These are phyloP conservation scores for Wickerhamomyces strasburgensis DNA, from an alignment of 805 yeast genomes.

Conservation along the genomic window DNA sequence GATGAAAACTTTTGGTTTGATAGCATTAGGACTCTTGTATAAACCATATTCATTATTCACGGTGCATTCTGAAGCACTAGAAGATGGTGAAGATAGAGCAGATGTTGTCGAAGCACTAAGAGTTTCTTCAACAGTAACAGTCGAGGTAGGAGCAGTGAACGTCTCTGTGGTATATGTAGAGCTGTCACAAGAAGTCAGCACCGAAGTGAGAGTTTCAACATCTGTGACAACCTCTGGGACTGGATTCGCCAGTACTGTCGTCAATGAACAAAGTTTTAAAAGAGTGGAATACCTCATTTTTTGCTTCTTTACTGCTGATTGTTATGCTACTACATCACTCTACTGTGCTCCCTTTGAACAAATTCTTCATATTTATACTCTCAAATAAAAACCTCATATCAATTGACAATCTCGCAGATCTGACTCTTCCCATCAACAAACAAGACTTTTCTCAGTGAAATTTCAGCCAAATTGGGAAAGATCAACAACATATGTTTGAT, in stretches of 20 bases:
- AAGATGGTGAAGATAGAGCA: background rate
- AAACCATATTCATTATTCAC: conserved; percentile 8
- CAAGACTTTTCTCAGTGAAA: too few relatives aligned
- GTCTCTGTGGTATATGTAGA: conserved; percentile 7
- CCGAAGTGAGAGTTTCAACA: conserved; percentile 4
- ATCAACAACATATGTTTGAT: too few relatives aligned
- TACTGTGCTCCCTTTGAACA: too few relatives aligned
- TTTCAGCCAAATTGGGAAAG: too few relatives aligned
- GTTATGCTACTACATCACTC: too few relatives aligned
- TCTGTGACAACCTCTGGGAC: conserved; percentile 1
- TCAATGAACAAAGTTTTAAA: background rate
- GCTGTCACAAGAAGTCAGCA: conserved; percentile 9
- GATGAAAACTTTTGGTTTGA: conserved; percentile 12
- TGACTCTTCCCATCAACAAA: too few relatives aligned
- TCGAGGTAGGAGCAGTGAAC: conserved; percentile 6
- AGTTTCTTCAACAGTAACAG: background rate
- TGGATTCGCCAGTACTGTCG: background rate
- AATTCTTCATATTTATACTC: too few relatives aligned
- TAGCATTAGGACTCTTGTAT: conserved; percentile 10
- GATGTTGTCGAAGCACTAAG: conserved; percentile 2
- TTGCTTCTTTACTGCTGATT: too few relatives aligned
- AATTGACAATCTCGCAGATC: too few relatives aligned
- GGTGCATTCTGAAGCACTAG: conserved; percentile 1
- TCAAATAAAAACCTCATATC: too few relatives aligned
- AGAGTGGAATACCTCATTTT: background rate